Evolutionary conservation across 1,284 basidiomycete genomes (phyloP).

Genomic region (Trichosporon coremiiforme): DNA sequence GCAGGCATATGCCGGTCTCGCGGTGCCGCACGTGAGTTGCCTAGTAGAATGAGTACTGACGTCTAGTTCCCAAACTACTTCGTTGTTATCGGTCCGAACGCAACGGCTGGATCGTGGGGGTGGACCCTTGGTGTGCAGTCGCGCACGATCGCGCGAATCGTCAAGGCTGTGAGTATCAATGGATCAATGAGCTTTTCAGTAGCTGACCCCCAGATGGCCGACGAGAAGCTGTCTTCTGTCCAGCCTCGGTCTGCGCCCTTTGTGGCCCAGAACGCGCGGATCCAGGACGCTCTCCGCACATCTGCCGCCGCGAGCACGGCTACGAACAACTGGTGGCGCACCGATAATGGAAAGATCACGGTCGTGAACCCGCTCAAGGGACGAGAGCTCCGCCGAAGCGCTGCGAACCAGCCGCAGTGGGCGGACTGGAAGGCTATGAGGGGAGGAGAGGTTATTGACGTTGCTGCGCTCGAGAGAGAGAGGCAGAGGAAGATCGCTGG

Average conservation of each 20-base stretch:
- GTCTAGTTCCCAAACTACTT: slow-evolving; percentile 39
- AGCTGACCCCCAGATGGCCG: slow-evolving; percentile 23
- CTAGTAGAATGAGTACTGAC: neutral
- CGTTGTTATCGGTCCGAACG: slow-evolving; percentile 37
- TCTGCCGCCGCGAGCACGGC: neutral
- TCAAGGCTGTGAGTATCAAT: slow-evolving; percentile 11
- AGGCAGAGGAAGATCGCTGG: neutral
- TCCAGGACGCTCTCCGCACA: slow-evolving; percentile 21
- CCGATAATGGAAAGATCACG: slow-evolving; percentile 21
- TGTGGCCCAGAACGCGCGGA: slow-evolving; percentile 22
- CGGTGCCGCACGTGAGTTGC: slow-evolving; percentile 32
- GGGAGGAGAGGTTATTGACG: neutral
- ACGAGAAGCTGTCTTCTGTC: slow-evolving; percentile 30
- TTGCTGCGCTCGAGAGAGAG: neutral
- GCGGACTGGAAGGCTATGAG: neutral
- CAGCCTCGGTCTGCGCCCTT: slow-evolving; percentile 31
- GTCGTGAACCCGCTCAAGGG: slow-evolving; percentile 27
- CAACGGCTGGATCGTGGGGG: slow-evolving; percentile 33
- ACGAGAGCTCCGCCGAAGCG: slow-evolving; percentile 16
- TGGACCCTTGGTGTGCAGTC: slow-evolving; percentile 34
- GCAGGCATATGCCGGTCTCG: slow-evolving; percentile 38
- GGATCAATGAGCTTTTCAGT: too few relatives aligned
- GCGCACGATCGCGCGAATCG: slow-evolving; percentile 28
- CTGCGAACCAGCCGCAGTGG: neutral
- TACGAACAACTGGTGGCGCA: slow-evolving; percentile 25